Evolutionary conservation across 441 rosid species (phyloP).

Genomic region (Pelargonium fulgidum): DNA sequence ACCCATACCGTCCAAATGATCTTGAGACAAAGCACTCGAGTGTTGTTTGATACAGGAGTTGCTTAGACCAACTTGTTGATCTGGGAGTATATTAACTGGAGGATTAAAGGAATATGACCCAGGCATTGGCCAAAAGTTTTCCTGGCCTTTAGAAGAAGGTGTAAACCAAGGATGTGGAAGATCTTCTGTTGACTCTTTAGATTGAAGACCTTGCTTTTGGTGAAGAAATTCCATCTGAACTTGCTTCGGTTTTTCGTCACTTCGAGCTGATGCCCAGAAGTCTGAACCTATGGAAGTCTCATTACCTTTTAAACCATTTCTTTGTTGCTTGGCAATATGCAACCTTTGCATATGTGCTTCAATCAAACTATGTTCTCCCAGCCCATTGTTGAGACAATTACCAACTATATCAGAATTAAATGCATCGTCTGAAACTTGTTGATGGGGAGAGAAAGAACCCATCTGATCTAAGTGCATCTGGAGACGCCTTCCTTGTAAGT

Average conservation of each 20-base stretch:
- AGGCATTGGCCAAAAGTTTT: conserved; percentile 24
- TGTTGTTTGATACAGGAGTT: conserved; percentile 17
- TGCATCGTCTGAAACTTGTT: neutral
- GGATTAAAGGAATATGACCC: conserved; percentile 20
- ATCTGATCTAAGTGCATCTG: conserved; percentile 22
- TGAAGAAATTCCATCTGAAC: conserved; percentile 33
- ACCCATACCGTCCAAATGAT: conserved; percentile 16
- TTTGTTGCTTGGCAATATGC: conserved; percentile 23
- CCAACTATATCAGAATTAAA: neutral
- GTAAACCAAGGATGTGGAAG: conserved; percentile 13
- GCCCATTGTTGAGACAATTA: conserved; percentile 22
- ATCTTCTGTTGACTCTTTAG: conserved; percentile 20
- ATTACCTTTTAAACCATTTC: conserved; percentile 20
- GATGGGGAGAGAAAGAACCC: conserved; percentile 6
- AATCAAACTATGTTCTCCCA: conserved; percentile 30
- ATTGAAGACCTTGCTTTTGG: conserved; percentile 29
- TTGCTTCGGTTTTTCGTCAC: conserved; percentile 28
- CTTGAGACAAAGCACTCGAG: neutral
- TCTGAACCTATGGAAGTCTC: conserved; percentile 18
- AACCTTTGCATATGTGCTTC: conserved; percentile 26
- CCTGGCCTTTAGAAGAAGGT: neutral
- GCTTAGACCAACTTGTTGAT: conserved; percentile 22
- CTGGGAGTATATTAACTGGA: conserved; percentile 19
- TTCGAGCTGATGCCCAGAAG: conserved; percentile 30
- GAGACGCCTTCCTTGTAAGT: conserved; percentile 15